Evolutionary conservation across 2,329 filamentous ascomycete genomes (phyloP).

Genomic region (Akanthomyces uredinophilus): DNA sequence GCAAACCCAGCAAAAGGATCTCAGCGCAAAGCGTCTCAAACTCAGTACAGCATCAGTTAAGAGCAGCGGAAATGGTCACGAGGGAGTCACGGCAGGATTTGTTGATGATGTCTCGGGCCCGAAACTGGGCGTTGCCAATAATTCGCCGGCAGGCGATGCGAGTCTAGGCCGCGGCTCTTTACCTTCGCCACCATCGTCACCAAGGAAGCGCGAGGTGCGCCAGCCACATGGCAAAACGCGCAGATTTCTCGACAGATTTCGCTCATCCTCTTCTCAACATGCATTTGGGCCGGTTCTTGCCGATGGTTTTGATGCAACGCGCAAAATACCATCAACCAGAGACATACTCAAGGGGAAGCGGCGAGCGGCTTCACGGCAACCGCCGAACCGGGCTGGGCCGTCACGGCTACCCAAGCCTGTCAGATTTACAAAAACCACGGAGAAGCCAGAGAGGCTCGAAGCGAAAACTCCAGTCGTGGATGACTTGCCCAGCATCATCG

Average conservation of each 20-base stretch:
- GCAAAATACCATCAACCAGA: not conserved
- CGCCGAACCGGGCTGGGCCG: not conserved
- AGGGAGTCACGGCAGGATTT: not conserved
- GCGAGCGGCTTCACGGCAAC: not conserved
- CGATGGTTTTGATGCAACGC: not conserved
- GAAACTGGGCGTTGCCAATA: not conserved
- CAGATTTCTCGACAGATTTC: constrained; percentile 2
- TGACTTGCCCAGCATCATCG: not conserved
- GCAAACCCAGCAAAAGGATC: not conserved
- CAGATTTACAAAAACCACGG: not conserved
- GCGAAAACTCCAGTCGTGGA: not conserved
- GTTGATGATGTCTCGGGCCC: not conserved
- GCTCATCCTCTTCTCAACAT: not conserved
- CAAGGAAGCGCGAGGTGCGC: not conserved
- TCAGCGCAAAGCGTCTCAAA: constrained; percentile 2
- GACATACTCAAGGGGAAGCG: constrained; percentile 3
- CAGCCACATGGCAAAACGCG: not conserved
- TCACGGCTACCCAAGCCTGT: constrained; percentile 6
- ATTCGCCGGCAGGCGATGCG: not conserved
- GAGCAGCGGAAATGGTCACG: not conserved
- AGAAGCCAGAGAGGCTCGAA: not conserved
- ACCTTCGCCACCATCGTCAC: constrained; percentile 1
- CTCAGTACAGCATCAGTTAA: not conserved
- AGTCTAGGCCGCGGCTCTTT: not conserved
- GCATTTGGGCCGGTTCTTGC: not conserved